Base-by-base conservation (phyloP, 306 rosid genomes). In the Vigna trinervia region DNA sequence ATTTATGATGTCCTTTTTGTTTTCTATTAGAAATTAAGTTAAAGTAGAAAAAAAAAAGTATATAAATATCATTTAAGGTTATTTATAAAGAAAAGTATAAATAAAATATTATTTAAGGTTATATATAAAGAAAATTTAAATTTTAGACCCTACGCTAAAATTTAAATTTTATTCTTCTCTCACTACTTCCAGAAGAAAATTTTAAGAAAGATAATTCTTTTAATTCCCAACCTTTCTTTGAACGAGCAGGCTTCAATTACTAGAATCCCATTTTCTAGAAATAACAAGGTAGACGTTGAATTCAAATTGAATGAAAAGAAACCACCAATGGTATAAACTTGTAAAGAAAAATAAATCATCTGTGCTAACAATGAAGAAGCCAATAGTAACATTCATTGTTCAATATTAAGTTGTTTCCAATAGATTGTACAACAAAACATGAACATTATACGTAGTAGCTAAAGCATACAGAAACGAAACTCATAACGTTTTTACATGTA, bases 301-400 rank as follows among this genome's bases (percentile, higher is more conserved):
- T 61, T 75, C 61, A 22, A 53, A 71, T 64, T 63, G 48, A 63
- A 82, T 15, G 59, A 38, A 34, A 45, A 63, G 22, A 60, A 76
- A 56, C 45, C n/a, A 23, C 36, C 45, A 8, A 30, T 5, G 2
- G 28, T 30, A 45, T 23, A 43, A 68, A 43, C 12, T 64, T 58
- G 63, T n/a, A 20, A 47, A 53, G 64, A 50, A 34, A 26, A 64
- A 74, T 3, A 26, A 41, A 79, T 76, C 53, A 46, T 67, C 66
- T 66, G 12, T 69, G 23, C n/a, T 15, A 75, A 59, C 57, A 51
- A 76, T 22, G 47, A 36, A 47, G 63, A 57, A 57, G 60, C 0
- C 32, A 6, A 32, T 64, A 72, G 19, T 64, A 72, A 36, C 39
- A 81, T 12, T 70, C 12, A 70, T n/a, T 20, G 3, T 59, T 23